These are phyloP conservation scores for Sugiyamaella lignohabitans DNA, from an alignment of 805 yeast genomes.

Conservation along the genomic window DNA sequence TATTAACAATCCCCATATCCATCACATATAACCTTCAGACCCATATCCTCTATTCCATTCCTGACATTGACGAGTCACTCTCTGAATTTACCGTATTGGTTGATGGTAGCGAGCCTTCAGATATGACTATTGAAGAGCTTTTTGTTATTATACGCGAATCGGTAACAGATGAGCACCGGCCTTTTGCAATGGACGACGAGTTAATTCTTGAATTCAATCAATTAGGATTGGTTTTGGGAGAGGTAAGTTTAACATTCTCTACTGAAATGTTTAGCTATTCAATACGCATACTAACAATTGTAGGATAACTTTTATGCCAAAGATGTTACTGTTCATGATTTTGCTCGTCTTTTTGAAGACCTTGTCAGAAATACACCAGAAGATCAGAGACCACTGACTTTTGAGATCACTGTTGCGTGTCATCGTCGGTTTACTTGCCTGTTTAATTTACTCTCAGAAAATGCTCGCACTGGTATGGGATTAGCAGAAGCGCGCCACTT, in stretches of 20 bases:
- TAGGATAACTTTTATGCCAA: conserved; percentile 24
- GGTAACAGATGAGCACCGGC: conserved; percentile 5
- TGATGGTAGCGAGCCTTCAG: background rate
- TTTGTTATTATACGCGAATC: conserved; percentile 12
- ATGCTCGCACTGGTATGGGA: background rate
- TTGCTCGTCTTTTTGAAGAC: conserved; percentile 19
- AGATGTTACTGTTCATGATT: conserved; percentile 23
- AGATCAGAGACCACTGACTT: background rate
- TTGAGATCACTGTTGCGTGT: background rate
- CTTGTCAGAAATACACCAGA: conserved; percentile 2
- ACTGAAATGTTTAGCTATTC: background rate
- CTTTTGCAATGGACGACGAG: conserved; percentile 17
- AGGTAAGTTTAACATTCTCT: conserved; percentile 13
- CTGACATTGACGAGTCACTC: too few species aligned
- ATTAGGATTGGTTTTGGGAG: conserved; percentile 22
- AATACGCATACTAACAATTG: background rate
- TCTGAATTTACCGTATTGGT: too few species aligned
- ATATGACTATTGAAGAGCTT: conserved; percentile 18
- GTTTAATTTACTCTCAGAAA: background rate
- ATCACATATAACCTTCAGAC: too few species aligned
- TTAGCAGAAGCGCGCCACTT: background rate
- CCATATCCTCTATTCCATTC: too few species aligned
- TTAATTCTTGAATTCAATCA: conserved; percentile 19
- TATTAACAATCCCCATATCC: too few species aligned
- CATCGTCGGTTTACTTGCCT: background rate